phyloP scores from a whole-genome alignment of 2,329 filamentous ascomycete genomes.

The Fusarium sp. region DNA sequence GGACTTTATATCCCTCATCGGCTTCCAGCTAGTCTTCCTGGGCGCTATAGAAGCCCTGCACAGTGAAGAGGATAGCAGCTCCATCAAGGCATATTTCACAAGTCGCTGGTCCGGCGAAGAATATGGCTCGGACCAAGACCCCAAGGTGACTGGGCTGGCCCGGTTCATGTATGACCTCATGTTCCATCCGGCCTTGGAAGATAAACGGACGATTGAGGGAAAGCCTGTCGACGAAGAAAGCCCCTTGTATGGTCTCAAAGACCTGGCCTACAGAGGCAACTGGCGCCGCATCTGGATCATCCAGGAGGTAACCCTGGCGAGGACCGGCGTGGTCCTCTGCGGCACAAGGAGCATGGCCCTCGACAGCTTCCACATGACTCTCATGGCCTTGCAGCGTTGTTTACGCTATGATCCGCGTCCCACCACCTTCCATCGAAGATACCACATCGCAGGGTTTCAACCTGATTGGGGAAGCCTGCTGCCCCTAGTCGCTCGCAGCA shows the following conservation, averaged over 20 bases:
- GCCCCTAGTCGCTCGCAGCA: neutral
- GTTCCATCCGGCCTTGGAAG: neutral
- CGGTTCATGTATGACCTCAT: neutral
- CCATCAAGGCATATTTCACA: neutral
- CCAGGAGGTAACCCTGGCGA: neutral
- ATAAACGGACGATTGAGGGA: neutral
- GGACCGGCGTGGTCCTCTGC: neutral
- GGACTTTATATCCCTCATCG: conserved; percentile 11
- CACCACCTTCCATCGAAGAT: neutral
- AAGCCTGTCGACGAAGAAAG: neutral
- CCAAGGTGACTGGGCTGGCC: neutral
- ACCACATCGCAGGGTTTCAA: neutral
- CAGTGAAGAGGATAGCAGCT: neutral
- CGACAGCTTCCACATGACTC: neutral
- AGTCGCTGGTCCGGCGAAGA: neutral
- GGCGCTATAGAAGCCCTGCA: neutral
- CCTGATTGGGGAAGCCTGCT: neutral
- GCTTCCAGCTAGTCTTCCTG: neutral
- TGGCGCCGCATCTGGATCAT: conserved; percentile 7
- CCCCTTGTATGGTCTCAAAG: neutral
- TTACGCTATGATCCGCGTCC: neutral
- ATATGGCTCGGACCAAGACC: neutral
- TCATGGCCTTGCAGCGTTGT: neutral
- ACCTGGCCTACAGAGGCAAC: neutral
- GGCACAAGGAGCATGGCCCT: neutral